Percentiles rank a stretch among this genome's conserved stretches.
phyloP scores from a whole-genome alignment of 345 rosid genomes.

The Citrus mangshanensis region DNA sequence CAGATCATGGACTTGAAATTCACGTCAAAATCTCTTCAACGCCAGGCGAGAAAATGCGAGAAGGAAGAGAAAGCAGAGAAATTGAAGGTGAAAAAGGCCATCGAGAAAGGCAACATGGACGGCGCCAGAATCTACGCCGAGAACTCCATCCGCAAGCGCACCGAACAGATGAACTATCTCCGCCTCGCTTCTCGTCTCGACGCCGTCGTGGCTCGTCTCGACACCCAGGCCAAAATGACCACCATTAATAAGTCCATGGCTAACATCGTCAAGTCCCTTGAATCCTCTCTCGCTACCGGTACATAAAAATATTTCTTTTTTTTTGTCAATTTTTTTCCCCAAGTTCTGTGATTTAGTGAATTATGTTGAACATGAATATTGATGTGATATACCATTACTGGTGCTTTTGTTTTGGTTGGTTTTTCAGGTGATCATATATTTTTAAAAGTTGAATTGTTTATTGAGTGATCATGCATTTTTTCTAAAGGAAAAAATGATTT shows the following conservation, averaged over 20 bases:
- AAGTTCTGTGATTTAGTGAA: background rate
- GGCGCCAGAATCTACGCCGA: conserved; percentile 99
- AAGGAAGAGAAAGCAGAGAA: conserved; percentile 98
- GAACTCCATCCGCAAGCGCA: conserved; percentile 89
- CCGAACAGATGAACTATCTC: conserved; percentile 98
- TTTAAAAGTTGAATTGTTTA: background rate
- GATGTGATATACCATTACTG: background rate
- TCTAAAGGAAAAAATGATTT: too few relatives aligned
- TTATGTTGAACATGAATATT: background rate
- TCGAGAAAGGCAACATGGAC: conserved; percentile 97
- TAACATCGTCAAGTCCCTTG: conserved; percentile 88
- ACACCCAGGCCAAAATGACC: conserved; percentile 96
- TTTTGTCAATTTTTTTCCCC: background rate
- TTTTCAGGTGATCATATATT: background rate
- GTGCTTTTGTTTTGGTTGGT: background rate
- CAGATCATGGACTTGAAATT: conserved; percentile 96
- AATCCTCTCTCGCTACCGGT: conserved; percentile 85
- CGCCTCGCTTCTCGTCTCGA: conserved; percentile 90
- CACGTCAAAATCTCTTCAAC: conserved; percentile 87
- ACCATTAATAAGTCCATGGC: conserved; percentile 88
- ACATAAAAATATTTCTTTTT: background rate
- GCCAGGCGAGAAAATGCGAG: conserved; percentile 94
- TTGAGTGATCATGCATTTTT: background rate
- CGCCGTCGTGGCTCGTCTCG: conserved; percentile 92
- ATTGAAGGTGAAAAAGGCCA: conserved; percentile 93